Conservation (phyloP, 257 asterid species). For the Voacanga thouarsii region DNA sequence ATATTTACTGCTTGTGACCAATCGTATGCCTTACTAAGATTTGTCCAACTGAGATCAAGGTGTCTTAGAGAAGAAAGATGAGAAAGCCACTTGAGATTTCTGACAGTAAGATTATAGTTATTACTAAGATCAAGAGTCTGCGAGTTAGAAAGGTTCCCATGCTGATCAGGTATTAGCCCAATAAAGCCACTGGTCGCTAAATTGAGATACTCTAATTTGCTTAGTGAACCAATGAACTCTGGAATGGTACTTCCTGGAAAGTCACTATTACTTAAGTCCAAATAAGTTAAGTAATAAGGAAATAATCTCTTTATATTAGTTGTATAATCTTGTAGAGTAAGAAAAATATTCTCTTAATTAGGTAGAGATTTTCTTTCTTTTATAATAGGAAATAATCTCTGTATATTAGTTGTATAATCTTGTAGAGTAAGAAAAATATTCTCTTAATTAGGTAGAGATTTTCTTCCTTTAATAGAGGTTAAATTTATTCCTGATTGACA, state of each 20-base stretch:
- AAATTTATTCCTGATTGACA: no score
- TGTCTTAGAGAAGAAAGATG: slow-evolving; percentile 15
- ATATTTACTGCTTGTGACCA: not conserved
- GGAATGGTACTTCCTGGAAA: slow-evolving; percentile 2
- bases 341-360: no score
- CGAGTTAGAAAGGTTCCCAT: slow-evolving; percentile 18
- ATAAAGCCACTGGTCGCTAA: not conserved
- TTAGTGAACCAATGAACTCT: slow-evolving; percentile 8
- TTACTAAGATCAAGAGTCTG: not conserved
- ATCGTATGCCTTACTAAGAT: not conserved
- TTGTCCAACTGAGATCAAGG: not conserved
- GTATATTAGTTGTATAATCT: no score
- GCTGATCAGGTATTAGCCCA: slow-evolving; percentile 8
- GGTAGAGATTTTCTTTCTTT: no score
- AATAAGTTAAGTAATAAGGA: no score
- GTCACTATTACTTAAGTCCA: slow-evolving; percentile 8
- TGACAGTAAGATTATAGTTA: not conserved
- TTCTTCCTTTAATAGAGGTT: no score
- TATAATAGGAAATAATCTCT: no score
- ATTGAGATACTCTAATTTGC: not conserved
- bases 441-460: no score
- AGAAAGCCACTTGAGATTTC: slow-evolving; percentile 15
- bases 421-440: no score
- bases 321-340: no score
- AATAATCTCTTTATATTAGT: no score